These are phyloP conservation scores for Papilionanthe hybrid DNA, from an alignment of 116 monocot species.

Conservation along the genomic window DNA sequence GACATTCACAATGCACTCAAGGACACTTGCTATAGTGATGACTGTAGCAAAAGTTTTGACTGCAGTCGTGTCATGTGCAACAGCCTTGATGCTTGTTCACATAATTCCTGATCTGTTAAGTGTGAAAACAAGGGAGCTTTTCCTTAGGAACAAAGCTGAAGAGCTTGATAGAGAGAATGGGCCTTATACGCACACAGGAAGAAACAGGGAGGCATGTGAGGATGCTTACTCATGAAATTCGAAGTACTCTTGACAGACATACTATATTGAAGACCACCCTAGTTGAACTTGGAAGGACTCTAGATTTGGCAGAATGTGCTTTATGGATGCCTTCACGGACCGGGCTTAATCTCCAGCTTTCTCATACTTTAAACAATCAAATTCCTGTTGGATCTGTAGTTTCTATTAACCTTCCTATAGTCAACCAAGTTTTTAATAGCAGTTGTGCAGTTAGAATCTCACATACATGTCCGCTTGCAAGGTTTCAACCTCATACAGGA, in stretches of 20 bases:
- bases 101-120: constrained; percentile 92
- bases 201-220: constrained; percentile 86
- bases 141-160: constrained; percentile 86
- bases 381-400: constrained; percentile 56
- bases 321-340: constrained; percentile 86
- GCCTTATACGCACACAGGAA: constrained; percentile 86
- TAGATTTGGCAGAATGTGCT: constrained; percentile 80
- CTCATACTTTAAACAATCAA: constrained; percentile 66
- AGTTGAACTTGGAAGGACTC: constrained; percentile 80
- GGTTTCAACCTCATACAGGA: constrained; percentile 40
- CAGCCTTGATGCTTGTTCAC: constrained; percentile 89
- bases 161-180: constrained; percentile 89
- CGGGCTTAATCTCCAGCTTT: constrained; percentile 74
- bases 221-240: constrained; percentile 94
- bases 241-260: constrained; percentile 88
- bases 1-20: constrained; percentile 79
- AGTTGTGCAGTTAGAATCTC: constrained; percentile 67
- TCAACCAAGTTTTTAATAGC: constrained; percentile 74
- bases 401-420: constrained; percentile 68
- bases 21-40: constrained; percentile 71
- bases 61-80: constrained; percentile 88
- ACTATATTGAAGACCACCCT: constrained; percentile 92
- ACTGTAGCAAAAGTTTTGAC: constrained; percentile 82
- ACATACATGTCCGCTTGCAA: constrained; percentile 64
- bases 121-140: constrained; percentile 80